Evolutionary conservation across 306 rosid species (phyloP).

Genomic region (Glycine latifolia): DNA sequence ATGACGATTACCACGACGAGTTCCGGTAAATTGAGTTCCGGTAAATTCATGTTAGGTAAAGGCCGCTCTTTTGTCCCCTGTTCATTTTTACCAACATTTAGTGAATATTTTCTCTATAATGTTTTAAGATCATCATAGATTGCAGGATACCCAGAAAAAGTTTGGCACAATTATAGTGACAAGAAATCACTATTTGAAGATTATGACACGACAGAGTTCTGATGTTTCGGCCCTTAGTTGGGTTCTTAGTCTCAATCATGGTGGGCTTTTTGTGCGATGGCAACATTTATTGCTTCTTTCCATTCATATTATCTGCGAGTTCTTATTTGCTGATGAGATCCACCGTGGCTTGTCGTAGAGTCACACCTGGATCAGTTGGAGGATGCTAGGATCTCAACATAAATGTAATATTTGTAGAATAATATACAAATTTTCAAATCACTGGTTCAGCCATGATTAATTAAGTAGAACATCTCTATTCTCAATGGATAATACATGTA

Average conservation of each 20-base stretch:
- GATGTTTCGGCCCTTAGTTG: conserved; percentile 39
- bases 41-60: conserved; percentile 58
- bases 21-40: conserved; percentile 94
- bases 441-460: conserved; percentile 37
- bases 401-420: conserved; percentile 48
- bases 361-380: conserved; percentile 44
- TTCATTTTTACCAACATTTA: conserved; percentile 25
- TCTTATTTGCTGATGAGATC: conserved; percentile 47
- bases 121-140: conserved; percentile 12
- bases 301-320: conserved; percentile 45
- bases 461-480: conserved; percentile 41
- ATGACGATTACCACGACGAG: conserved; percentile 74
- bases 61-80: neutral
- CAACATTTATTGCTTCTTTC: conserved; percentile 45
- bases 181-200: conserved; percentile 40
- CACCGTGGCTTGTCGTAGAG: conserved; percentile 42
- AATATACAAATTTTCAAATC: conserved; percentile 41
- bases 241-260: conserved; percentile 37
- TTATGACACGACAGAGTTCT: conserved; percentile 28
- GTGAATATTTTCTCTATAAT: conserved; percentile 12
- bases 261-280: conserved; percentile 42
- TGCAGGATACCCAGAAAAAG: conserved; percentile 55
- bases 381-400: conserved; percentile 41
- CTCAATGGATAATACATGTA: conserved; percentile 50
- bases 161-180: conserved; percentile 30